Evolutionary conservation across 176 grass and related monocot species (phyloP).

Genomic region (Carex parvula): DNA sequence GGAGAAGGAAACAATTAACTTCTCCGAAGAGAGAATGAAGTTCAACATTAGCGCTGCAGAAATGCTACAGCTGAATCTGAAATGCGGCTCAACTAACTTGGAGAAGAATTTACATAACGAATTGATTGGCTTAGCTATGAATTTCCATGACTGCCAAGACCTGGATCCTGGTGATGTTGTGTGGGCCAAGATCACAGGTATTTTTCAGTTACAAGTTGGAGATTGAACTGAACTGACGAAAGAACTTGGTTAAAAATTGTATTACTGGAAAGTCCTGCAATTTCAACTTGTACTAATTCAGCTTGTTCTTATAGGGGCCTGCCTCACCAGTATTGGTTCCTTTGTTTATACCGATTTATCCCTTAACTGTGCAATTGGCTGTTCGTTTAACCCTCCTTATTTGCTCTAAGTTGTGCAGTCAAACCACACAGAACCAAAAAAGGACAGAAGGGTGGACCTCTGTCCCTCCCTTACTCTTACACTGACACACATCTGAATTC

Average conservation of each 20-base stretch:
- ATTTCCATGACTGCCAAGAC: conserved; percentile 86
- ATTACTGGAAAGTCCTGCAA: not conserved
- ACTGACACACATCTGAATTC: conserved; percentile 7
- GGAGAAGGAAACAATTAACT: conserved; percentile 59
- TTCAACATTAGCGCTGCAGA: conserved; percentile 69
- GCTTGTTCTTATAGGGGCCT: not conserved
- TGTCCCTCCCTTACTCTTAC: not conserved
- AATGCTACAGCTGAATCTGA: conserved; percentile 64
- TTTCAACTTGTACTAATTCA: not conserved
- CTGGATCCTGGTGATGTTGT: conserved; percentile 90
- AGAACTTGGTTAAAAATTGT: not conserved
- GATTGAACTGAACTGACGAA: not conserved
- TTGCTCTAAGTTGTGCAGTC: not conserved
- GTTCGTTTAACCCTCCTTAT: not conserved
- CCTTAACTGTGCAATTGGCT: not conserved
- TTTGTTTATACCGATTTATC: not conserved
- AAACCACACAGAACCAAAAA: not conserved
- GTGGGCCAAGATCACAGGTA: conserved; percentile 99
- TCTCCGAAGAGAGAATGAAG: conserved; percentile 68
- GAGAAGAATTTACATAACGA: conserved; percentile 79
- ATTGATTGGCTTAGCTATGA: conserved; percentile 80
- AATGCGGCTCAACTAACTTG: conserved; percentile 53
- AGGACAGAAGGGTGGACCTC: not conserved
- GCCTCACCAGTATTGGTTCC: not conserved
- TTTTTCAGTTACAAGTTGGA: not conserved